A percentile compares a stretch with the other conserved stretches of the same genome.
These are phyloP conservation scores for Populus simonii DNA, from an alignment of 345 rosid species.

Conservation along the genomic window DNA sequence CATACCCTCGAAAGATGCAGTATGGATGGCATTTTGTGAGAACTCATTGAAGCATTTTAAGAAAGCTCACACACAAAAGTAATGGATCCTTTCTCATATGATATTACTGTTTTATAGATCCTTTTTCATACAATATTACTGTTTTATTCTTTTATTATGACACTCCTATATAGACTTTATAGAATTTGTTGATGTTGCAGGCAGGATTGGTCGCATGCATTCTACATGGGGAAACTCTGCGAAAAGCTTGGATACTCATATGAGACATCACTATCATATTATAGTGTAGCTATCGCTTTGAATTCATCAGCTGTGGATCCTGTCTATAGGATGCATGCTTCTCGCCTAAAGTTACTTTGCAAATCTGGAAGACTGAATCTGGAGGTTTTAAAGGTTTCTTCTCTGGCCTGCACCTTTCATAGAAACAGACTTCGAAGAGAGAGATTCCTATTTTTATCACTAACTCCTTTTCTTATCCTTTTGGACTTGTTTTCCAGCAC, in stretches of 20 bases:
- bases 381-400: conserved; percentile 71
- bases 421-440: not conserved
- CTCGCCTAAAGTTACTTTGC: conserved; percentile 81
- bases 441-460: not conserved
- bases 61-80: conserved; percentile 84
- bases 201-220: conserved; percentile 96
- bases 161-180: conserved; percentile 3
- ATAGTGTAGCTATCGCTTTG: conserved; percentile 69
- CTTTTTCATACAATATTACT: not conserved
- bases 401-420: not conserved
- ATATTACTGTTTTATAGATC: conserved; percentile 5
- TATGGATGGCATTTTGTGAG: conserved; percentile 71
- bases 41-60: conserved; percentile 84
- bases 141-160: conserved; percentile 8
- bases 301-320: conserved; percentile 89
- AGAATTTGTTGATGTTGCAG: conserved; percentile 38
- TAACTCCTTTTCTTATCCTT: not conserved
- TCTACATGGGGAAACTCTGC: conserved; percentile 92
- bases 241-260: conserved; percentile 79
- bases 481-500: not conserved
- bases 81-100: conserved; percentile 17
- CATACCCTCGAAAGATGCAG: conserved; percentile 73
- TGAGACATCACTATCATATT: conserved; percentile 65
- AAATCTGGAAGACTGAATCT: conserved; percentile 59
- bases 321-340: conserved; percentile 94